Percentiles rank a stretch among this genome's conserved stretches.
Evolutionary conservation across 2,329 filamentous ascomycete genomes (phyloP).

Genomic region (Trichoderma koningii): DNA sequence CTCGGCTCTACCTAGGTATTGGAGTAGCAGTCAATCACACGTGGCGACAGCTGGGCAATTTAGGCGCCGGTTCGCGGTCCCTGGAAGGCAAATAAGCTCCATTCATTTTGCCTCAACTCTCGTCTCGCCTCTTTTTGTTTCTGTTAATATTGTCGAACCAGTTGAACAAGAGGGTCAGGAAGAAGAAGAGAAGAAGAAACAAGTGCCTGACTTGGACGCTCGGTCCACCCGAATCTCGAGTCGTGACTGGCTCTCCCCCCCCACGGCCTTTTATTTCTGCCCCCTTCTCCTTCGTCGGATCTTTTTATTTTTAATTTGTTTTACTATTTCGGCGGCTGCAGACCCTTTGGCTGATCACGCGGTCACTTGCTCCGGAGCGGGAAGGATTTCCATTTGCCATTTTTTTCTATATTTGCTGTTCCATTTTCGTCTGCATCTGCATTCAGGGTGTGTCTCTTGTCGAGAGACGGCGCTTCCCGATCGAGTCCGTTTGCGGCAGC

Average conservation of each 20-base stretch:
- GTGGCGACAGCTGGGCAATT: slow-evolving; percentile 7
- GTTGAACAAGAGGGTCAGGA: no score
- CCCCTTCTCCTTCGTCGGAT: neutral
- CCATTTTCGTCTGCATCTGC: no score
- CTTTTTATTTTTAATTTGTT: neutral
- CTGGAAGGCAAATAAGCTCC: slow-evolving; percentile 4
- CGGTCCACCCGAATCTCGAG: slow-evolving; percentile 6
- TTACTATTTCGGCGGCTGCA: slow-evolving; percentile 6
- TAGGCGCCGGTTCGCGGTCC: slow-evolving; percentile 17
- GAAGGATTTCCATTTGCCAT: neutral
- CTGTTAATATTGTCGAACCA: neutral
- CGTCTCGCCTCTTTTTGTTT: neutral
- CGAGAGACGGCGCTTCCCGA: neutral
- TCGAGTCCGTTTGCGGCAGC: slow-evolving; percentile 18
- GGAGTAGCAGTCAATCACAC: neutral
- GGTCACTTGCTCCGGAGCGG: slow-evolving; percentile 5
- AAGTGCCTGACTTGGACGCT: slow-evolving; percentile 1
- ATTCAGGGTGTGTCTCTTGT: no score
- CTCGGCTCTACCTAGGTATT: neutral
- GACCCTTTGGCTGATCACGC: slow-evolving; percentile 19
- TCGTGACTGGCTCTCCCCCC: slow-evolving; percentile 5
- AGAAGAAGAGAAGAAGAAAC: neutral
- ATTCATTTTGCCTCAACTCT: neutral
- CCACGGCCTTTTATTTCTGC: neutral
- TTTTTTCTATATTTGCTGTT: neutral